phyloP scores from a whole-genome alignment of 345 rosid genomes.

The Durio zibethinus region DNA sequence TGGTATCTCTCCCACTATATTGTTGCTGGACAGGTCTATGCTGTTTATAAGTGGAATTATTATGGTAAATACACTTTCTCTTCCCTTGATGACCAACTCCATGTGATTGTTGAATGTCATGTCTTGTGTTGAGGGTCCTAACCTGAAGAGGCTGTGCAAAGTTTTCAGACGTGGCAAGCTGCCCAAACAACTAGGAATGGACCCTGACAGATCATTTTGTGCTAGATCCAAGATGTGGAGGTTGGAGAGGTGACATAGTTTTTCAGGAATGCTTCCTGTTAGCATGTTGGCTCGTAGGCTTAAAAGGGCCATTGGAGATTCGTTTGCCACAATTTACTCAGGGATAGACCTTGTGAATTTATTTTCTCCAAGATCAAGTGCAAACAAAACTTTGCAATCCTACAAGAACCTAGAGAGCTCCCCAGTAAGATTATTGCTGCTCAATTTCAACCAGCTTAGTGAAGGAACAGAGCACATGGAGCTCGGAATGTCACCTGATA shows the following conservation, averaged over 20 bases:
- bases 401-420: slow-evolving; percentile 9
- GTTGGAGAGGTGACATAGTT: slow-evolving; percentile 17
- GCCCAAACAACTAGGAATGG: slow-evolving; percentile 9
- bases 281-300: slow-evolving; percentile 17
- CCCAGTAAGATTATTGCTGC: slow-evolving; percentile 19
- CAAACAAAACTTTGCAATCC: neutral
- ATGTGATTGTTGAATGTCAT: neutral
- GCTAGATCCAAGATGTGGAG: slow-evolving; percentile 12
- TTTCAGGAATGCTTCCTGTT: slow-evolving; percentile 11
- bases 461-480: slow-evolving; percentile 8
- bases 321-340: neutral
- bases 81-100: neutral
- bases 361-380: slow-evolving; percentile 27
- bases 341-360: slow-evolving; percentile 21
- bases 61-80: neutral
- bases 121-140: neutral
- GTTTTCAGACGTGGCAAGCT: neutral
- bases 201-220: slow-evolving; percentile 4
- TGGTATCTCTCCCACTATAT: neutral
- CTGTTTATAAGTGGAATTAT: neutral
- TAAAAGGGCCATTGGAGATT: neutral
- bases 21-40: neutral
- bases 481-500: slow-evolving; percentile 18
- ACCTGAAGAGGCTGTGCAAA: neutral
- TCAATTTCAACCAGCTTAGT: neutral